A percentile compares a stretch with the other conserved stretches of the same genome.
Conservation (phyloP, 495 filamentous ascomycete genomes). For the Margaritispora aquatica region DNA sequence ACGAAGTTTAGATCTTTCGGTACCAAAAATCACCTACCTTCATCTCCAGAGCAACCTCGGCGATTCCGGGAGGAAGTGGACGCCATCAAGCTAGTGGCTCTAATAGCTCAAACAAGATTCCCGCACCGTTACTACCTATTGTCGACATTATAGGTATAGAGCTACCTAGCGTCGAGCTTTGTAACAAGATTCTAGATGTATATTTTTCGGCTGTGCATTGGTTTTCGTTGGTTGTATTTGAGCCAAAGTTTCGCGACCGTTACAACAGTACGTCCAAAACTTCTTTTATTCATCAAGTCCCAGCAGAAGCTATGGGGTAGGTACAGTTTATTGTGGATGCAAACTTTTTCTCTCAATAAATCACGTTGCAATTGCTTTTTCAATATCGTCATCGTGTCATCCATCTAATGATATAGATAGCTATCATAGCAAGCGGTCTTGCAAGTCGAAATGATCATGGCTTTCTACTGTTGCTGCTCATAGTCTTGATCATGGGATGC, state of each 20-base stretch:
- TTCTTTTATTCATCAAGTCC: no score
- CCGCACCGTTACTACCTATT: neutral
- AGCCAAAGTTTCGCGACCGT: conserved; percentile 27
- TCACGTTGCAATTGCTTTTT: no score
- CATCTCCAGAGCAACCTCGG: neutral
- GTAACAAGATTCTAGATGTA: conserved; percentile 16
- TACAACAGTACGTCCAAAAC: no score
- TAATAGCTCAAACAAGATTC: neutral
- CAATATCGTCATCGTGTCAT: no score
- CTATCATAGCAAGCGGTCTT: conserved; percentile 24
- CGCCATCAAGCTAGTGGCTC: neutral
- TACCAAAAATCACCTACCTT: neutral
- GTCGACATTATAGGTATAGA: neutral
- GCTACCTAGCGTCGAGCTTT: neutral
- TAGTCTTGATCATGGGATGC: conserved; percentile 28
- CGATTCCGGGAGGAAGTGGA: neutral
- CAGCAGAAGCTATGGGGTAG: no score
- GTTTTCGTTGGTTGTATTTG: conserved; percentile 30
- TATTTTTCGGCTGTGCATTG: conserved; percentile 33
- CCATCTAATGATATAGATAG: no score
- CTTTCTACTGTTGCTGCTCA: conserved; percentile 26
- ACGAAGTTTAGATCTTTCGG: neutral
- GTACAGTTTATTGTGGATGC: no score
- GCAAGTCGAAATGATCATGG: conserved; percentile 25
- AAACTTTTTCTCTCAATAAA: no score